Conservation (phyloP, 768 basidiomycete genomes). For the Astraeus odoratus region DNA sequence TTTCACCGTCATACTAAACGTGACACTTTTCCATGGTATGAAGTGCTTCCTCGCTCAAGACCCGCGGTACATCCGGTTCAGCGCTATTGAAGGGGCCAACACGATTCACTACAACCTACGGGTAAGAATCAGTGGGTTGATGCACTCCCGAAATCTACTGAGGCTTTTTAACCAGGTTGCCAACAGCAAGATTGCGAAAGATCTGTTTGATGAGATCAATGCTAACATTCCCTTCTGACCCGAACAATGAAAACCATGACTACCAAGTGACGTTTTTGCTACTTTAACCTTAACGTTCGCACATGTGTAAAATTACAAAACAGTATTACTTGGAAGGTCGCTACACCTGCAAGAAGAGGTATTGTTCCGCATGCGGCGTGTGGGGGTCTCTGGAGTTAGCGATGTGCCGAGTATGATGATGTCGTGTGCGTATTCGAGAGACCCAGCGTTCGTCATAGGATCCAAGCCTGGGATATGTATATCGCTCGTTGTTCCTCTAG, state of each 20-base stretch:
- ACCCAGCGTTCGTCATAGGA: too few species aligned
- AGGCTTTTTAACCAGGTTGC: conserved; percentile 38
- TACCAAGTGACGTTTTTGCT: conserved; percentile 3
- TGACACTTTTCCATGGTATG: conserved; percentile 75
- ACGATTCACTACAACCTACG: conserved; percentile 71
- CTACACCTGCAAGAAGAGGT: neutral
- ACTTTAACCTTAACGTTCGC: conserved; percentile 17
- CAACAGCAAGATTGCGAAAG: conserved; percentile 64
- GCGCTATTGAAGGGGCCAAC: conserved; percentile 54
- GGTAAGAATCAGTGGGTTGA: conserved; percentile 39
- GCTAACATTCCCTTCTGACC: conserved; percentile 33
- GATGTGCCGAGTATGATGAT: too few species aligned
- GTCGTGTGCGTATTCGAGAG: too few species aligned
- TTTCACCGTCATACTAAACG: conserved; percentile 65
- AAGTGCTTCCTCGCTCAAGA: conserved; percentile 65
- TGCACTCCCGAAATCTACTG: conserved; percentile 3
- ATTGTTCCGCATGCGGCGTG: too few species aligned
- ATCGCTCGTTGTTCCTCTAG: too few species aligned
- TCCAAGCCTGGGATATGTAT: too few species aligned
- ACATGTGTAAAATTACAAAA: conserved; percentile 24
- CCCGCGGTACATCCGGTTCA: conserved; percentile 72
- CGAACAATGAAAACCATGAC: neutral
- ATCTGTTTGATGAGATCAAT: conserved; percentile 52
- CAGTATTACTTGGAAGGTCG: conserved; percentile 21
- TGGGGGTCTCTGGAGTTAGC: too few species aligned